Conservation (phyloP, 2,329 filamentous ascomycete genomes). For the Nakataea oryzae region DNA sequence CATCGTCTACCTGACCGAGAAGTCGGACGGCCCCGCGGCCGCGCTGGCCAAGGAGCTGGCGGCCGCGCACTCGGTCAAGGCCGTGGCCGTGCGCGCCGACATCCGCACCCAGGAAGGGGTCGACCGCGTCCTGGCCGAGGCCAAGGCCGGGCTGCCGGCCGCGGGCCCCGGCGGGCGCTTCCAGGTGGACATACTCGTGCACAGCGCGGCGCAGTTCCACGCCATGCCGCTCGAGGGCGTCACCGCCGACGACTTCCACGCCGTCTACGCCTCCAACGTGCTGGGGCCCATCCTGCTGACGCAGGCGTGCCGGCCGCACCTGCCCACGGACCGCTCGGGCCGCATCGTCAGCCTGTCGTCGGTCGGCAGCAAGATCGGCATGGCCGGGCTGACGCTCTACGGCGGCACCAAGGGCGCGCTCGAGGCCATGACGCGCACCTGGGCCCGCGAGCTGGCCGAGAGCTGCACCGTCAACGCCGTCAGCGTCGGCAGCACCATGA, state of each 20-base stretch:
- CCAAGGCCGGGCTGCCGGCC: neutral
- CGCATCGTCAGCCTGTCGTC: conserved; percentile 47
- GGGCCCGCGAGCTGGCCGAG: conserved; percentile 47
- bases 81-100: conserved; percentile 30
- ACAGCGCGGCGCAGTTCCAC: conserved; percentile 44
- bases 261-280: conserved; percentile 47
- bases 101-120: conserved; percentile 17
- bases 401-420: conserved; percentile 52
- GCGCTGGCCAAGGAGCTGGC: conserved; percentile 17
- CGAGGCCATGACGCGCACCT: conserved; percentile 52
- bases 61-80: conserved; percentile 11
- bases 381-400: conserved; percentile 44
- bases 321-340: conserved; percentile 45
- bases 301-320: conserved; percentile 38
- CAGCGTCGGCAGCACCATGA: conserved; percentile 20
- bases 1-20: conserved; percentile 28
- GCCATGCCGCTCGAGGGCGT: conserved; percentile 34
- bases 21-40: conserved; percentile 17
- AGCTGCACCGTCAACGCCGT: conserved; percentile 47
- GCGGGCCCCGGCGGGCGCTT: conserved; percentile 23
- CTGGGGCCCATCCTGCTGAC: conserved; percentile 45
- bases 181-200: conserved; percentile 46
- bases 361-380: conserved; percentile 39
- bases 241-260: conserved; percentile 37
- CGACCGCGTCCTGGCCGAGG: neutral